Base-by-base conservation (phyloP, 192 early-diverging fungal genomes). In the Coemansia interrupta region DNA sequence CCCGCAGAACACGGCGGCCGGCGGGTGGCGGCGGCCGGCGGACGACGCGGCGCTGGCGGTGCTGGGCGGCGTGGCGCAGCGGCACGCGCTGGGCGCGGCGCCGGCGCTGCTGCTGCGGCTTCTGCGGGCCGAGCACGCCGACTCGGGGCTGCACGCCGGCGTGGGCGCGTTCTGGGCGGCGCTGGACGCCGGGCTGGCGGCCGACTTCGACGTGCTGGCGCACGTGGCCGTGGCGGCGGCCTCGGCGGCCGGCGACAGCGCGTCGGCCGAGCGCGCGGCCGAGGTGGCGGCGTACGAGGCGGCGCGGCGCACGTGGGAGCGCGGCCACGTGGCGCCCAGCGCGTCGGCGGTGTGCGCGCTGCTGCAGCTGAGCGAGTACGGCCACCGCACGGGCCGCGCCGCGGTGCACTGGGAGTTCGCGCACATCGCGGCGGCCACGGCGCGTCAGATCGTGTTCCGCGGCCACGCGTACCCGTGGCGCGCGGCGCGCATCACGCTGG, bases 191-290 rank as follows among this genome's bases (percentile, higher is more conserved):
- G 60, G 64, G 39, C 48, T 18, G 0, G 45, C 54, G 17, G 54
- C 63, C 56, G 73, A 76, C 68, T 76, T 76, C 63, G 73, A 58
- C 14, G 47, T 70, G 30, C 60, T 76, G n/a, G 73, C 73, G 54
- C 64, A 76, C 32, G 38, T 65, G 47, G 56, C 60, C 9, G 48
- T 76, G 9, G 63, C 73, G 3, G 54, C 52, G 17, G 43, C 67
- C 55, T 18, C 68, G 38, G 41, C 57, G 58, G 13, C 56, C 60
- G 10, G 42, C 30, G 39, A 17, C 20, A 49, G 23, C 20, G 22
- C 47, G 44, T 17, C 18, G 18, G n/a, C 18, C 12, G 26, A 12
- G 11, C 6, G 1, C 19, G 28, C 19, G 9, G 53, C 18, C 24
- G 73, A 66, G 40, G 12, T 43, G 6, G 48, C 48, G 28, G 59